Evolutionary conservation across 345 rosid species (phyloP).

Genomic region (Anastatica hierochuntica): DNA sequence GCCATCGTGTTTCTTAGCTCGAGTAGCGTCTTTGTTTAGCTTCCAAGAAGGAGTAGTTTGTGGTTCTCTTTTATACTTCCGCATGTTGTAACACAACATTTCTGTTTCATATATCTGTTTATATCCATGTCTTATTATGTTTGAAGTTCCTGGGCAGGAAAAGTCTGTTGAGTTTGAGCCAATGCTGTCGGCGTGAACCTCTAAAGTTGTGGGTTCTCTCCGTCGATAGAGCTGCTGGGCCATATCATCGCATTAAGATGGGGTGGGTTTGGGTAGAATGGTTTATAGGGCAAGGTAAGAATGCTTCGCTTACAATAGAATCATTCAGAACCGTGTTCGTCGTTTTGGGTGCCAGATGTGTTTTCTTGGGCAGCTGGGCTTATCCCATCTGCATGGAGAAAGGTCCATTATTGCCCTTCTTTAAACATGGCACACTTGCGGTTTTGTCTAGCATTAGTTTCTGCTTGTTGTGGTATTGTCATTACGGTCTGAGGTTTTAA

Average conservation of each 20-base stretch:
- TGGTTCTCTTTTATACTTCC: neutral
- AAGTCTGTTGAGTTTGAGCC: conserved; percentile 21
- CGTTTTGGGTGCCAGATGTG: neutral
- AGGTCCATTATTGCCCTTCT: neutral
- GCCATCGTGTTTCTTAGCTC: neutral
- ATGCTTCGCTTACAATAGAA: neutral
- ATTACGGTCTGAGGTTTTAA: neutral
- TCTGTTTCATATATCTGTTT: neutral
- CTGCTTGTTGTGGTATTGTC: too few species aligned
- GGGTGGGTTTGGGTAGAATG: conserved; percentile 34
- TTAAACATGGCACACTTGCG: neutral
- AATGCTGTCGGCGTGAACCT: conserved; percentile 22
- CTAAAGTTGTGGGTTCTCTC: conserved; percentile 21
- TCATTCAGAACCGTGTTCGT: neutral
- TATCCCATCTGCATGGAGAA: conserved; percentile 3
- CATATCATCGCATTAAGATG: conserved; percentile 13
- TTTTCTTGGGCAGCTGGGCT: neutral
- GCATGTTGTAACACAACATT: neutral
- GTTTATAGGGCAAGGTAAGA: conserved; percentile 35
- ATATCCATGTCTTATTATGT: conserved; percentile 4
- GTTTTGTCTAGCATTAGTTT: too few species aligned
- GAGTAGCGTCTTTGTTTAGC: neutral
- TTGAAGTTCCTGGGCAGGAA: conserved; percentile 30
- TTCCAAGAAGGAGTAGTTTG: neutral
- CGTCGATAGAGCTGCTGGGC: conserved; percentile 24